Percentiles rank a stretch among this genome's conserved stretches.
Conservation (phyloP, 345 rosid genomes). For the Syzygium jambos region DNA sequence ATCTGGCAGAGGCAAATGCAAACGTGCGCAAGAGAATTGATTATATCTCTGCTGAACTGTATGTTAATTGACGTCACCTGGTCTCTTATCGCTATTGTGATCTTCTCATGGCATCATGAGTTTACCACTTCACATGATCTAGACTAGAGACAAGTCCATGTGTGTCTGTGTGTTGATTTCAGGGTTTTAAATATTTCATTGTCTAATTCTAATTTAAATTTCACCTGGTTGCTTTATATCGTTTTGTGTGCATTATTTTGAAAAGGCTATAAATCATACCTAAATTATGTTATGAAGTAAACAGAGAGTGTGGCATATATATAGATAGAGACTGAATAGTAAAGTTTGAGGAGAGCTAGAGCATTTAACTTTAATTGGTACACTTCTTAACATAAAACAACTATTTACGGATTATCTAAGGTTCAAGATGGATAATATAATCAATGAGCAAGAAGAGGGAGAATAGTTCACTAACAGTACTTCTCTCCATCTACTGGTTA, state of each 20-base stretch:
- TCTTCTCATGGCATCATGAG: not conserved
- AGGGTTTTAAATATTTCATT: not conserved
- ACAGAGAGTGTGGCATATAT: not conserved
- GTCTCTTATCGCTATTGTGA: not conserved
- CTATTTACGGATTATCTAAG: not conserved
- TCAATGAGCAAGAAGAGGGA: not conserved
- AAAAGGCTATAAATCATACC: not conserved
- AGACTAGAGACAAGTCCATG: not conserved
- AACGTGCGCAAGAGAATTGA: conserved; percentile 92
- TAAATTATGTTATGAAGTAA: not conserved
- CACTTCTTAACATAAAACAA: not conserved
- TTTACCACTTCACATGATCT: not conserved
- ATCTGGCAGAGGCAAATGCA: conserved; percentile 94
- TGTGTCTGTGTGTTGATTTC: not conserved
- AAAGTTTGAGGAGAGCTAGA: not conserved
- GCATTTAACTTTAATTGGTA: not conserved
- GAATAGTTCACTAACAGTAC: not conserved
- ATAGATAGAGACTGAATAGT: not conserved
- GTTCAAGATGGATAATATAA: not conserved
- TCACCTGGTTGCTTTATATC: not conserved
- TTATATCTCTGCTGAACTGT: conserved; percentile 90
- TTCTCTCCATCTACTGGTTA: not conserved
- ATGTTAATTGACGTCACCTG: conserved; percentile 5
- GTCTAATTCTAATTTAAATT: not conserved
- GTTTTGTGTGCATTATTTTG: not conserved